These are phyloP conservation scores for Acer campestre DNA, from an alignment of 345 rosid species.

Conservation along the genomic window DNA sequence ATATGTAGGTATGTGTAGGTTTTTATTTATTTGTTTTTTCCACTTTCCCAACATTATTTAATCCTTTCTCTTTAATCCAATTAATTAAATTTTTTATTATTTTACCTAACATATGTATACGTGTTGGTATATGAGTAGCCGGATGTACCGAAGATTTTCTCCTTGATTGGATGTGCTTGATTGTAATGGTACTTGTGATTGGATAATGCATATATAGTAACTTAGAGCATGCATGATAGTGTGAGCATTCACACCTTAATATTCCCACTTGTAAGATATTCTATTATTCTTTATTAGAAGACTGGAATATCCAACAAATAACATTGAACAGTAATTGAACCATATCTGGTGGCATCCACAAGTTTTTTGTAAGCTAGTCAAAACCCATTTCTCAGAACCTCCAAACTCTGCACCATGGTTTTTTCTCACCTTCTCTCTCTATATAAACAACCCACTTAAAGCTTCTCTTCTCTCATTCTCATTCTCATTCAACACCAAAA, in stretches of 20 bases:
- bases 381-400: not conserved
- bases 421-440: conserved; percentile 1
- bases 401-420: not conserved
- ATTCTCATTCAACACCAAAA: not conserved
- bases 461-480: conserved; percentile 7
- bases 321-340: not conserved
- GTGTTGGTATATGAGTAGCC: too few relatives aligned
- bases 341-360: not conserved
- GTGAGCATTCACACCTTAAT: not conserved
- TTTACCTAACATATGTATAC: too few relatives aligned
- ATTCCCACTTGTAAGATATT: not conserved
- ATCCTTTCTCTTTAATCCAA: too few relatives aligned
- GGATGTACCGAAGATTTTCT: too few relatives aligned
- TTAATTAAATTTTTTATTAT: too few relatives aligned
- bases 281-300: not conserved
- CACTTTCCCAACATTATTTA: too few relatives aligned
- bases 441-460: conserved; percentile 24
- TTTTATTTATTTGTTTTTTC: too few relatives aligned
- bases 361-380: not conserved
- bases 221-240: not conserved
- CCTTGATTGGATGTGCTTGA: too few relatives aligned
- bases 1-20: too few relatives aligned
- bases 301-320: not conserved
- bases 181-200: too few relatives aligned
- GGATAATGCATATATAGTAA: too few relatives aligned